phyloP scores from a whole-genome alignment of 1,284 basidiomycete species.

The Rhodofomes roseus region DNA sequence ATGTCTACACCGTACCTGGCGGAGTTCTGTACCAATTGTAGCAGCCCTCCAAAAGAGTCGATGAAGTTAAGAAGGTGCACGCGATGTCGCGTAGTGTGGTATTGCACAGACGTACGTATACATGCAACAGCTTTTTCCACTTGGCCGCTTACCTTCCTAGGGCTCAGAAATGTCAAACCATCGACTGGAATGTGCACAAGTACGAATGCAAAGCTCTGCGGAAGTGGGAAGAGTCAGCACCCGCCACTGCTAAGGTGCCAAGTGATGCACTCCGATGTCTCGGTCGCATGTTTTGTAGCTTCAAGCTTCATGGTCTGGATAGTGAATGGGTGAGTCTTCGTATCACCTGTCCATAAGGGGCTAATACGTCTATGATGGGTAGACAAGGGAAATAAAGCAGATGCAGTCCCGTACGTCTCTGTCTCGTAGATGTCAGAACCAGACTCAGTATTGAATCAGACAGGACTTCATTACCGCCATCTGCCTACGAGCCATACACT shows the following conservation, averaged over 20 bases:
- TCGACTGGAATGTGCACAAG: constrained; percentile 78
- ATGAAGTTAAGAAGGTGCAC: constrained; percentile 62
- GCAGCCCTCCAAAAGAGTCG: constrained; percentile 29
- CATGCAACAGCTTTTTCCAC: too few relatives aligned
- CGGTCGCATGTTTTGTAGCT: constrained; percentile 71
- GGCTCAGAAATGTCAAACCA: constrained; percentile 67
- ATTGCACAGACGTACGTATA: constrained; percentile 62
- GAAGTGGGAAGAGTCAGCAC: constrained; percentile 48
- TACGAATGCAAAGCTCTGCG: constrained; percentile 71
- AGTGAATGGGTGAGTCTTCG: constrained; percentile 55
- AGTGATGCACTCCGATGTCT: constrained; percentile 74
- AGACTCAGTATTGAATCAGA: constrained; percentile 39
- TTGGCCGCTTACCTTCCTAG: not conserved
- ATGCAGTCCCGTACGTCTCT: constrained; percentile 72
- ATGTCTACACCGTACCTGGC: constrained; percentile 65
- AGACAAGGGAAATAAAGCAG: constrained; percentile 64
- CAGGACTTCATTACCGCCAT: constrained; percentile 37
- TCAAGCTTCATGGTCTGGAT: constrained; percentile 49
- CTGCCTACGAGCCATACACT: constrained; percentile 52
- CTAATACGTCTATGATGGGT: constrained; percentile 4
- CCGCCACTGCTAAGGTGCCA: constrained; percentile 48
- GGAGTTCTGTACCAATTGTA: constrained; percentile 69
- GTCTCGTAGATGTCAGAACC: not conserved
- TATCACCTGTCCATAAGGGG: not conserved
- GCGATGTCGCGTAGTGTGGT: constrained; percentile 62